A percentile compares a stretch with the other conserved stretches of the same genome.
Conservation (phyloP, 495 filamentous ascomycete species). For the Lindgomyces ingoldianus region DNA sequence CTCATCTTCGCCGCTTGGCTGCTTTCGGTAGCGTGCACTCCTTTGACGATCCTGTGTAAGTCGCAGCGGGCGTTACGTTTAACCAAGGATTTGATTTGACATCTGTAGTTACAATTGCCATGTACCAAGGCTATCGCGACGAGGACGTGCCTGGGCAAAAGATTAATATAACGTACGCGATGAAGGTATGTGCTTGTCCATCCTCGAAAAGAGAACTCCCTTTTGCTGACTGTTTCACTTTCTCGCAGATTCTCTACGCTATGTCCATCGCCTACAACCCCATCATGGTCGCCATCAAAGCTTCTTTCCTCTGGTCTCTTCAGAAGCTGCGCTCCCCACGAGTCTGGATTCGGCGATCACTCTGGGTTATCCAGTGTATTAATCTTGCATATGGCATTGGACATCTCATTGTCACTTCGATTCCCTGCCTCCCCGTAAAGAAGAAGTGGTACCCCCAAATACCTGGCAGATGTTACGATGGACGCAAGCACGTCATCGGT, state of each 20-base stretch:
- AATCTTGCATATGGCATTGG: not conserved
- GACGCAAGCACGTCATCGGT: not conserved
- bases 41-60: not conserved
- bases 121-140: not conserved
- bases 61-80: not conserved
- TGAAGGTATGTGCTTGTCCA: not conserved
- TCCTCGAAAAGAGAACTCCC: too few species aligned
- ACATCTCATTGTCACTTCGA: not conserved
- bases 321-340: not conserved
- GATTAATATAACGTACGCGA: not conserved
- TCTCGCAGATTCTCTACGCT: not conserved
- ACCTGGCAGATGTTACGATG: not conserved
- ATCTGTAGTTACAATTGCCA: not conserved
- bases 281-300: not conserved
- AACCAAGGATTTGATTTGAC: not conserved
- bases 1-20: not conserved
- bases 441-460: not conserved
- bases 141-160: not conserved
- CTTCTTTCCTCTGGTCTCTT: not conserved
- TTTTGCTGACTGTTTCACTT: not conserved
- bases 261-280: not conserved
- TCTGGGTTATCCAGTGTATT: not conserved
- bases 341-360: not conserved
- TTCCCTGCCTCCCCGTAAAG: not conserved
- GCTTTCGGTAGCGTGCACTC: not conserved